Evolutionary conservation across 2,329 filamentous ascomycete genomes (phyloP), one percentile per base, ranked within the genome.

Genomic region (Penicillium sp.): DNA sequence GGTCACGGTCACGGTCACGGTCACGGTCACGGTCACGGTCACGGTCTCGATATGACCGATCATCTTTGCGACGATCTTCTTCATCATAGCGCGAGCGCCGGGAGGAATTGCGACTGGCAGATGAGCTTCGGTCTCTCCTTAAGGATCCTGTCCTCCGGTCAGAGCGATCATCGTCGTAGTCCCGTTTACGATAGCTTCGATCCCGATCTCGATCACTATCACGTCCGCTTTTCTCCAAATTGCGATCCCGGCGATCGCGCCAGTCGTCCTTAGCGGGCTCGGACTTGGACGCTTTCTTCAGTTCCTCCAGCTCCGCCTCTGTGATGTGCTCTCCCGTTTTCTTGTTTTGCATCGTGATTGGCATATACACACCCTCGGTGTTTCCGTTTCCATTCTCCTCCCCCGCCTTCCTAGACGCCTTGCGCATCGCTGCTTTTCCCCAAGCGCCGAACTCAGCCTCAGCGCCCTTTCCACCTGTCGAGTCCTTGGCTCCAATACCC

Each of bases 401-500:
- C 29, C 76, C 78, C 52, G 78, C 78, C 64, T 82, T 81, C 51
- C 81, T 81, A 50, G 83, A 84, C 54, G 76, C 77, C 48, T 79
- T 77, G 48, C 76, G 75, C 71, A 79, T 80, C 13, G 79, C 77
- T 9, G 76, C 72, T 57, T 88, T 89, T 12, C 91, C 87, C 89
- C 89, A 95, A 1, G 84, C 86, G 1, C 89, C 90, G 16, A 95
- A 75, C 61, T 95, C 89, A 56, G 89, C 81, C 21, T 88, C 85
- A 15, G 73, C 72, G 6, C 70, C 70, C 52, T 71, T 73, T 2
- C 79, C 76, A 1, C 79, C 80, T 5, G 79, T 77, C 21, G 90
- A 81, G 65, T 90, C 85, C 67, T 93, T 96, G 10, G 92, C 92
- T 3, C 93, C 94, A 7, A 97, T 86, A 0, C 94, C 94, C 9